Evolutionary conservation across 2,329 filamentous ascomycete genomes (phyloP), one percentile per base, ranked within the genome.

Genomic region (Venturia pyrina): DNA sequence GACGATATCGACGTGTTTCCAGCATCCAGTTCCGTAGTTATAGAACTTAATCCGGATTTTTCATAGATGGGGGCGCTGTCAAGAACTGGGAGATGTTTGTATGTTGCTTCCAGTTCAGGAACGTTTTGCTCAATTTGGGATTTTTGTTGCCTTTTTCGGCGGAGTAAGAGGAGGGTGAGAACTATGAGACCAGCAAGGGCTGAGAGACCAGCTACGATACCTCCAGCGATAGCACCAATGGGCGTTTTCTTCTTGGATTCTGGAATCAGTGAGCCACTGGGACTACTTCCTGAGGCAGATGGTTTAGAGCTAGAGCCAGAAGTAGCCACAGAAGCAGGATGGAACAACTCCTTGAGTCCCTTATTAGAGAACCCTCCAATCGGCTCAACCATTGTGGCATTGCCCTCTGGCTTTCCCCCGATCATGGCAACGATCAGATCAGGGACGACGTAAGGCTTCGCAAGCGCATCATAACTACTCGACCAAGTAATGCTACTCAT

Each of bases 401-500:
- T 43, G 5, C 61, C 61, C 19, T 34, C 67, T 32, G 69, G 69
- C 15, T 65, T 66, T 48, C 75, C 75, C 28, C 75, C 74, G 56
- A 76, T 73, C 28, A 67, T 65, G 11, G 43, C 59, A 32, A 70
- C 68, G 15, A 76, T 65, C 1, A 56, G 19, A 1, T 66, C 60
- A 5, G 72, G 71, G 2, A 77, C 72, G 21, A 68, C 62, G 64
- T 76, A 76, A 17, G 66, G 63, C 1, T 65, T 48, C n/a, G 70
- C 70, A 21, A 69, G 65, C 17, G 67, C 69, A 67, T 73, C 65
- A 64, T 72, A 76, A 3, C 70, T 67, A 46, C 70, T 75, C n/a
- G 71, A 69, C 75, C 74, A 77, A 17, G 66, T 69, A 53, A 71
- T 65, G 6, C 68, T 68, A 15, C 69, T 72, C 63, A 77, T 61